Base-by-base conservation (phyloP, 2,329 filamentous ascomycete genomes). In the Penicillium sp. region DNA sequence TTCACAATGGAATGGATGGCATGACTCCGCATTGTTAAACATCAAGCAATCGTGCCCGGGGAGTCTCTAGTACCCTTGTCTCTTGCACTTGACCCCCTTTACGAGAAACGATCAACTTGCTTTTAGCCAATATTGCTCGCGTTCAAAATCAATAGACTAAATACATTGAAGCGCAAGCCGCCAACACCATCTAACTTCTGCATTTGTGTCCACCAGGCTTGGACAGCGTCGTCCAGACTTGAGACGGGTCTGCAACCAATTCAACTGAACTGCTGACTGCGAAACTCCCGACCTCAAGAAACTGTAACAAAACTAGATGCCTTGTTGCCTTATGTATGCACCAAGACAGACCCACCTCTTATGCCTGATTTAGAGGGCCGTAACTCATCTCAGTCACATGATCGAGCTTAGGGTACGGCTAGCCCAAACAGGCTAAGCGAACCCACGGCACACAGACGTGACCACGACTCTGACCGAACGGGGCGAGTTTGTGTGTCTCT, bases 401-500 rank as follows among this genome's bases (percentile, higher is more conserved):
- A 45, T 43, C 48, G 7, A 7, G 50, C 53, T 66, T 69, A 69
- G 66, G 66, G 67, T 66, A 67, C 56, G 58, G 59, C 69, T 71
- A 70, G 54, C 67, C 66, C 48, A 51, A 67, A 70, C 43, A 65
- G 66, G 67, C 56, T 66, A 70, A 70, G 67, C 66, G 67, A 69
- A 63, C 57, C 49, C 57, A 56, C 58, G 48, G 60, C 63, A 64
- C 65, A 67, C 64, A 65, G 63, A 65, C 62, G 60, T 59, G 55
- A 56, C 54, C 57, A 45, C 43, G 25, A 45, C 43, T 27, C 43
- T 57, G 54, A 56, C 55, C 55, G 55, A 58, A 57, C 54, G 52
- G 47, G 52, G 54, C 54, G 53, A 58, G 53, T 61, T 58, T 67
- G 63, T 65, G 59, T 61, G 65, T 62, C 58, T 62, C 58, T 59